Conservation (phyloP, 2,329 filamentous ascomycete genomes). For the Stachybotrys chartarum region DNA sequence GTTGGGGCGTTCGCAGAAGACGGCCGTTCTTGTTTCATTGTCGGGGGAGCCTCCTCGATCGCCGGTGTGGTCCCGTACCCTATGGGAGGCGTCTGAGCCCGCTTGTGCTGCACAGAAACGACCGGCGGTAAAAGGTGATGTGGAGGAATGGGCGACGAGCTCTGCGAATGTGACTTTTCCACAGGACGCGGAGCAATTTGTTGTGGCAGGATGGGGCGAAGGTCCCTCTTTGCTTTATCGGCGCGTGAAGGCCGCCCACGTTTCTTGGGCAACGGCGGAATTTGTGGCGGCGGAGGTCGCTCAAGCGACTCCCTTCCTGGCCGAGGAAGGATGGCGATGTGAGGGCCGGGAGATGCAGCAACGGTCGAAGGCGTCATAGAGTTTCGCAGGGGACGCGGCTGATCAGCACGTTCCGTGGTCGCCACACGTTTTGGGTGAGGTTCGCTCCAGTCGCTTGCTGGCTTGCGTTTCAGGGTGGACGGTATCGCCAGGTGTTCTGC, state of each 20-base stretch:
- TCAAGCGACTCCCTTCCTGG: conserved; percentile 8
- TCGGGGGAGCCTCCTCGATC: neutral
- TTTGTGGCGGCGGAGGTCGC: conserved; percentile 3
- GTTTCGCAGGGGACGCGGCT: neutral
- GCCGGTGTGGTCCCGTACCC: neutral
- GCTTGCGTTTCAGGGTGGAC: conserved; percentile 25
- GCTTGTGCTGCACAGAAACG: neutral
- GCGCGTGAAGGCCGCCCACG: conserved; percentile 38
- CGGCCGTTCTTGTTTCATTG: neutral
- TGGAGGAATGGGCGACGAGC: neutral
- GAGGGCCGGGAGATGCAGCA: conserved; percentile 1
- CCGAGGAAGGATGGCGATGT: conserved; percentile 15
- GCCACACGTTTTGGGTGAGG: conserved; percentile 24
- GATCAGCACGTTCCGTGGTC: conserved; percentile 6
- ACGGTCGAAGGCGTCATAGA: conserved; percentile 1
- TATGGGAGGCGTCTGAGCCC: neutral
- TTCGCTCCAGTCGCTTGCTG: conserved; percentile 23
- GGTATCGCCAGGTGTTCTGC: conserved; percentile 29
- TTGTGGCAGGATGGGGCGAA: conserved; percentile 23
- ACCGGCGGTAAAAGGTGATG: conserved; percentile 9
- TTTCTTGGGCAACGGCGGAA: conserved; percentile 24
- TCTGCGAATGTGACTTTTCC: neutral
- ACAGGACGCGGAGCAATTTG: conserved; percentile 21
- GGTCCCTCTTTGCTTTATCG: conserved; percentile 28
- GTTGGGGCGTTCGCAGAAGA: neutral